These are phyloP conservation scores for Benincasa hispida DNA, from an alignment of 306 rosid species.

Conservation along the genomic window DNA sequence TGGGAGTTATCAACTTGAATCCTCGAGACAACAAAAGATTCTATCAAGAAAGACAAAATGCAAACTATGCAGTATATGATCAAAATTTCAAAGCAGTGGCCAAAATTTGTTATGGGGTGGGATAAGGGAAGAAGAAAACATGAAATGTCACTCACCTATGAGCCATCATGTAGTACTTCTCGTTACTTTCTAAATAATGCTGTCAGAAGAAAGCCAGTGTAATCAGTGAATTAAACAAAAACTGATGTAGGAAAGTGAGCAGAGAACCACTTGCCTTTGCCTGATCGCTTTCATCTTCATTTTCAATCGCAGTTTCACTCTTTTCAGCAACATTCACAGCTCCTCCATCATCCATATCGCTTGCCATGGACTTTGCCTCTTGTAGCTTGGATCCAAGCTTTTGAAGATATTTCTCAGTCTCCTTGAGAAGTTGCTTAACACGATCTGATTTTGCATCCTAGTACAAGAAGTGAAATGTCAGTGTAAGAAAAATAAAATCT, in stretches of 20 bases:
- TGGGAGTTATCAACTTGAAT: neutral
- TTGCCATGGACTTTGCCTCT: slow-evolving; percentile 63
- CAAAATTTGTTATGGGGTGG: neutral
- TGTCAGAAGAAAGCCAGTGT: slow-evolving; percentile 28
- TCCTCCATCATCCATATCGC: slow-evolving; percentile 59
- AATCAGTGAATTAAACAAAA: slow-evolving; percentile 11
- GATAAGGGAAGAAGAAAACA: neutral
- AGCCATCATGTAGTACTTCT: slow-evolving; percentile 98
- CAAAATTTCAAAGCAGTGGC: slow-evolving; percentile 4
- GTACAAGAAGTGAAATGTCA: slow-evolving; percentile 9
- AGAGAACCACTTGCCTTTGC: slow-evolving; percentile 67
- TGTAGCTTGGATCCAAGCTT: slow-evolving; percentile 92
- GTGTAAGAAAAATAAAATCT: neutral
- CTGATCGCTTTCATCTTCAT: slow-evolving; percentile 96
- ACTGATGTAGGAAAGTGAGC: slow-evolving; percentile 7
- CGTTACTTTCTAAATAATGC: slow-evolving; percentile 99
- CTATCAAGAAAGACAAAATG: slow-evolving; percentile 1
- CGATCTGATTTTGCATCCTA: slow-evolving; percentile 99
- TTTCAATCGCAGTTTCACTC: slow-evolving; percentile 53
- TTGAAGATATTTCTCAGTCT: slow-evolving; percentile 96
- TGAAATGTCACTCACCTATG: slow-evolving; percentile 50
- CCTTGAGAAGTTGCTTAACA: slow-evolving; percentile 96
- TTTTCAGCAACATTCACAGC: slow-evolving; percentile 32
- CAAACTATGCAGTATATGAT: neutral
- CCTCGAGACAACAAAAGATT: neutral